Evolutionary conservation across 148 eudicot species (phyloP).

Genomic region (Cornus suecica): DNA sequence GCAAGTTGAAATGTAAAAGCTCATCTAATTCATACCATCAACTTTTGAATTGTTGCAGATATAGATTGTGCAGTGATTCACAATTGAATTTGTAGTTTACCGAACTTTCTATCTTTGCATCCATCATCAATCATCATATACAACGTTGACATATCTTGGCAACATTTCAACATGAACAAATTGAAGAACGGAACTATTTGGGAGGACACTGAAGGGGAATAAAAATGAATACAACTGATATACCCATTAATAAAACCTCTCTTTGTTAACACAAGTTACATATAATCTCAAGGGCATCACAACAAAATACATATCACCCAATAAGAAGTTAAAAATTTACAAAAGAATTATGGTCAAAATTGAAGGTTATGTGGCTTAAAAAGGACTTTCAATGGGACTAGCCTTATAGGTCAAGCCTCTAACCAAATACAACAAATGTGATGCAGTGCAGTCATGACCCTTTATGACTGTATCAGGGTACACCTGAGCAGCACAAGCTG

Average conservation of each 20-base stretch:
- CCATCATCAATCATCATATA: too few relatives aligned
- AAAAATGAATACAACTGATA: not conserved
- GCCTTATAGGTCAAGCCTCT: not conserved
- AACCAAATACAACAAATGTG: not conserved
- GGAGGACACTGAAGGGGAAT: too few relatives aligned
- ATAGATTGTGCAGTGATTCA: too few relatives aligned
- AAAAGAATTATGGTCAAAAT: not conserved
- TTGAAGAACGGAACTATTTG: not conserved
- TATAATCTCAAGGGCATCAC: not conserved
- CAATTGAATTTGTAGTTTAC: too few relatives aligned
- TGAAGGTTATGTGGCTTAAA: not conserved
- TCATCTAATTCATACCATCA: too few relatives aligned
- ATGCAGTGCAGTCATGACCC: too few relatives aligned
- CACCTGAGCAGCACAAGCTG: too few relatives aligned
- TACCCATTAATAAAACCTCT: not conserved
- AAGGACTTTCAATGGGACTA: not conserved
- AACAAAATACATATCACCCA: not conserved
- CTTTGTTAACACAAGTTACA: not conserved
- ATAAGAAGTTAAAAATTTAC: not conserved
- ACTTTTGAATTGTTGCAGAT: too few relatives aligned
- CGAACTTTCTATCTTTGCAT: too few relatives aligned
- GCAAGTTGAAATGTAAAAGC: too few relatives aligned
- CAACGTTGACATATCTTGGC: too few relatives aligned
- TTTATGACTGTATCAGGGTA: too few relatives aligned
- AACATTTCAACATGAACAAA: not conserved